Conservation (phyloP, 768 basidiomycete species). For the Rhizopogon rudus region DNA sequence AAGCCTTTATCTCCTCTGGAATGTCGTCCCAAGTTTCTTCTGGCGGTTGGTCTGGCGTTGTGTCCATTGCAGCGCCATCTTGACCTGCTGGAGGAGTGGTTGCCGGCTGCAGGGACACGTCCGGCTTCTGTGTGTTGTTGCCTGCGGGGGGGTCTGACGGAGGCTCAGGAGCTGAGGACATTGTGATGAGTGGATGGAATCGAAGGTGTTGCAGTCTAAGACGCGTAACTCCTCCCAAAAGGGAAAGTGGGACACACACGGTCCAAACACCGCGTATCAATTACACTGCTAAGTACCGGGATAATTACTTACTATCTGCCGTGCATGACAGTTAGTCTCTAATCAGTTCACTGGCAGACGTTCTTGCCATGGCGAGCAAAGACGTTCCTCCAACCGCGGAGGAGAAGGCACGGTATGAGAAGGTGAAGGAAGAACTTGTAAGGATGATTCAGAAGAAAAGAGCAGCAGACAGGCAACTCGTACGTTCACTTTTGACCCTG, state of each 20-base stretch:
- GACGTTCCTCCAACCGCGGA: slow-evolving; percentile 46
- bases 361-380: slow-evolving; percentile 33
- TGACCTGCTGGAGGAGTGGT: slow-evolving; percentile 30
- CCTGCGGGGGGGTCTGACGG: slow-evolving; percentile 46
- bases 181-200: slow-evolving; percentile 12
- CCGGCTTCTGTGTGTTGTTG: slow-evolving; percentile 43
- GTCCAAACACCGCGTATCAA: background rate
- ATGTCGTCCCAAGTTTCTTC: slow-evolving; percentile 91
- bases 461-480: slow-evolving; percentile 71
- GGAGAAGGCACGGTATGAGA: slow-evolving; percentile 67
- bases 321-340: background rate
- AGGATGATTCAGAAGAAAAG: slow-evolving; percentile 74
- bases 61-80: slow-evolving; percentile 57
- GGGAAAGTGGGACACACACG: slow-evolving; percentile 9
- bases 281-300: background rate
- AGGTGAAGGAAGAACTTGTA: slow-evolving; percentile 68
- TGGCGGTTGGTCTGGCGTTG: slow-evolving; percentile 59
- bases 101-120: slow-evolving; percentile 31
- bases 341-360: background rate
- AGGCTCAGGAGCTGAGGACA: slow-evolving; percentile 55
- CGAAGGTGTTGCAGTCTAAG: background rate
- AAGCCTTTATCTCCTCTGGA: slow-evolving; percentile 76
- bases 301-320: background rate
- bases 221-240: slow-evolving; percentile 26
- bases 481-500: slow-evolving; percentile 27